Percentiles rank a stretch among this genome's conserved stretches.
These are phyloP conservation scores for Dichotomopilus funicola DNA, from an alignment of 2,329 filamentous ascomycete genomes.

Conservation along the genomic window DNA sequence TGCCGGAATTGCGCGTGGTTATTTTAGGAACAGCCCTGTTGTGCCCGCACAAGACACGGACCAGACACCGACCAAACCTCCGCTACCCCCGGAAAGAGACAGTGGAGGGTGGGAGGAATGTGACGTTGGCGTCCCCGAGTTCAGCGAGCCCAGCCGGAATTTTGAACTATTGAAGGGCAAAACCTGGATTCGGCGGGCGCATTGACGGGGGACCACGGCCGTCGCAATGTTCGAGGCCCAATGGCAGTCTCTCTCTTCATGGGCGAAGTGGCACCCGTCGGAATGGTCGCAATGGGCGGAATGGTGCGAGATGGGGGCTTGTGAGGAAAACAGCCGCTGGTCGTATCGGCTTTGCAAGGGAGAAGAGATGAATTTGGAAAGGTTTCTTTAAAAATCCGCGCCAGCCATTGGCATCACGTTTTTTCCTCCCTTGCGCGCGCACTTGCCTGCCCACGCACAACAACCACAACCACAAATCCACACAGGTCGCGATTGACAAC, in stretches of 20 bases:
- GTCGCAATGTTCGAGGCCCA: slow-evolving; percentile 8
- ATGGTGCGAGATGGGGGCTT: slow-evolving; percentile 2
- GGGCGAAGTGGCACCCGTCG: slow-evolving; percentile 3
- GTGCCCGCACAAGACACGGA: background rate
- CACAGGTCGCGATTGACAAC: background rate
- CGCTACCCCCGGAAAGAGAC: slow-evolving; percentile 4
- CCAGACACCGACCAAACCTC: background rate
- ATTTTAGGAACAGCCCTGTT: slow-evolving; percentile 19
- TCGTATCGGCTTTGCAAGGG: background rate
- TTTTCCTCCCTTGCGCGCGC: no score
- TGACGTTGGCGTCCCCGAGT: slow-evolving; percentile 13
- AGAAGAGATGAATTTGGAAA: slow-evolving; percentile 11
- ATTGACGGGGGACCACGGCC: slow-evolving; percentile 10
- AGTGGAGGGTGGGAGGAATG: slow-evolving; percentile 14
- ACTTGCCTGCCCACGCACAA: background rate
- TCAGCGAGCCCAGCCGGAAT: slow-evolving; percentile 2
- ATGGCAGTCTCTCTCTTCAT: slow-evolving; percentile 1
- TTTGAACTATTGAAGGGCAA: slow-evolving; percentile 18
- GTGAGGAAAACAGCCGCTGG: background rate
- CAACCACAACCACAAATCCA: background rate
- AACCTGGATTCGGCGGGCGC: slow-evolving; percentile 14
- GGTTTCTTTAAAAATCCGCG: background rate
- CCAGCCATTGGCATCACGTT: background rate
- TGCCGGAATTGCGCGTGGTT: slow-evolving; percentile 14
- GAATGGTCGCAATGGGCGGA: background rate